Base-by-base conservation (phyloP, 768 basidiomycete species). In the Steccherinum ochraceum region DNA sequence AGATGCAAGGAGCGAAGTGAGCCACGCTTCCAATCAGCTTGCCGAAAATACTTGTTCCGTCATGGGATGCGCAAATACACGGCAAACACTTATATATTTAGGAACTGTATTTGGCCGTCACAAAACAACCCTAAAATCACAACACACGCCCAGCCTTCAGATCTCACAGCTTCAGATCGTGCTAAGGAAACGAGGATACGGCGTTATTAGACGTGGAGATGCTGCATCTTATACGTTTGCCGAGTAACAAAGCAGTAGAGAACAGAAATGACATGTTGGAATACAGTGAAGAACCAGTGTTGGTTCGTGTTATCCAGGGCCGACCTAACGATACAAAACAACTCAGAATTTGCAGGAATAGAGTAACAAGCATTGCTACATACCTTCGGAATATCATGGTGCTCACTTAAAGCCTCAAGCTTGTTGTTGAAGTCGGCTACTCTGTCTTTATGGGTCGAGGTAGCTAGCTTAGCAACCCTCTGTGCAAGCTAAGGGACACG, bases 311-410 rank as follows among this genome's bases (percentile, higher is more conserved):
- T 83, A 92, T 71, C 89, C 89, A 42, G 89, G 89, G 54, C 89
- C 89, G 65, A 92, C 89, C 89, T 92, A 59, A 47, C 45, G 49
- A 44, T 11, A 7, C 40, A 41, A n/a, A 18, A 47, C 19, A 45
- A 51, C 53, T 39, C 30, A 35, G 30, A 35, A 35, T n/a, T n/a
- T n/a, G n/a, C 56, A 45, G 53, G 59, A 59, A 66, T 59, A 59
- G 53, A 39, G 46, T 56, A 56, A 51, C 47, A 46, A 19, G 60
- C 52, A 43, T 40, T 12, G 23, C 44, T 20, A 61, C 70, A 53
- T 64, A 84, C 90, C 79, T 94, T 93, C 39, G 92, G 92, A 61
- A 93, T 93, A 66, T 94, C 92, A 67, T 95, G 89, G 76, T 93
- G 93, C 71, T 94, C 92, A 66, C 87, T 89, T 51, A 93, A 77